Evolutionary conservation across 352 stramenopile genomes (phyloP), one percentile per base, ranked within the genome.

Genomic region (Blastocystis sp.): DNA sequence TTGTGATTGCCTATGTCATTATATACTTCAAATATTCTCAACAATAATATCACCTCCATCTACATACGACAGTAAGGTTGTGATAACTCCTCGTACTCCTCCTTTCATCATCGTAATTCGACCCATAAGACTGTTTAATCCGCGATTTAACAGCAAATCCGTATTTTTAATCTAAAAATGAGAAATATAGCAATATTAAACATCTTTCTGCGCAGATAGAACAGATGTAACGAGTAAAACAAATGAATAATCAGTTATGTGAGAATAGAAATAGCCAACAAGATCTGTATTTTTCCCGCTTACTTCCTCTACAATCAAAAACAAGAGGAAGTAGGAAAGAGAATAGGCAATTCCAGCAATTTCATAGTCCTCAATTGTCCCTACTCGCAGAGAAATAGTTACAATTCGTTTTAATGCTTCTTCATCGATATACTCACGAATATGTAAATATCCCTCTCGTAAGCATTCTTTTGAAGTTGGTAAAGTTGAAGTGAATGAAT

Each of bases 321-420:
- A 53, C 27, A 79, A 13, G 68, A 79, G 22, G 44, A 79, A 79
- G 68, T 79, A 79, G 17, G 44, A 79, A 35, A 57, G 19, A 19
- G 68, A 79, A 53, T 79, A 79, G 7, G 59, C 22, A 22, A 79
- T 48, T 30, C 68, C 68, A 13, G 68, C 68, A 33, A 79, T 79
- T 59, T 79, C 68, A 53, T 62, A 60, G 19, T 79, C 68, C 19
- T 79, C 68, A 2, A 79, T 30, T 24, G 51, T 58, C 19, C 68
- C 68, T 27, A 53, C 27, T 2, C 33, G 56, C 40, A 79, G 37
- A 3, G 40, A 59, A 24, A 48, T 79, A 2, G 33, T 58, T 4
- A 79, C 68, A 57, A 79, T 79, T 53, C n/a, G n/a, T 27, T 57
- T 22, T 0, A 79, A 24, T 11, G 22, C 22, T 44, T 60, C 44